Evolutionary conservation across 371 early-diverging fungal genomes (phyloP), one percentile per base, ranked within the genome.

Genomic region (Mucor mucedo): DNA sequence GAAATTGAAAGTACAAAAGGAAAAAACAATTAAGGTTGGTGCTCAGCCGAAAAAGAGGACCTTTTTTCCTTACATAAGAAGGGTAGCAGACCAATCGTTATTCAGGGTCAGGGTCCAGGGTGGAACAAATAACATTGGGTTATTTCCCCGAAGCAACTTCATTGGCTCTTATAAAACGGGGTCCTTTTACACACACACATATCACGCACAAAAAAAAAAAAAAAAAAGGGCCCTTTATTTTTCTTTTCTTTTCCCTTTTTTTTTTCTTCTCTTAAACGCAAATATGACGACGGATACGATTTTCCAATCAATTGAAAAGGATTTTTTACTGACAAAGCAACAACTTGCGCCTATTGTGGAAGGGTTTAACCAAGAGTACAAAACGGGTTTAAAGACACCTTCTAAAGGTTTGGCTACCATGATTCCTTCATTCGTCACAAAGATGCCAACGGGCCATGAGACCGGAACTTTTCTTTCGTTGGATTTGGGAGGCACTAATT

Each of bases 401-500:
- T 76, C 76, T 45, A 76, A 81, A 54, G 86, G 84, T 41, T 68
- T 86, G 32, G 76, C 83, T 21, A 84, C 84, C 58, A 82, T 78
- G 85, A 87, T 96, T 64, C 97, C 97, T 21, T 92, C 95, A 2
- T 96, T 85, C 77, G 94, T 97, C 48, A 86, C 86, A 39, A 70
- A 82, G 49, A 78, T 91, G 45, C 97, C 97, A n/a, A 89, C 84
- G 27, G 96, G 96, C 35, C 69, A 83, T 50, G 97, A 96, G 66
- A 87, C 77, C 10, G 96, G 96, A 39, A 86, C 87, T 38, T 95
- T 84, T 79, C 79, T 97, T 28, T 93, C 95, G 27, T 80, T 97
- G 44, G 98, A 97, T 77, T 81, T 96, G 57, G 97, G 96, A 52
- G 98, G 97, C 45, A 93, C 95, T 65, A 94, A 96, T 74, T 84